phyloP scores from a whole-genome alignment of 2,329 filamentous ascomycete species.

The Furcasterigmium furcatum region DNA sequence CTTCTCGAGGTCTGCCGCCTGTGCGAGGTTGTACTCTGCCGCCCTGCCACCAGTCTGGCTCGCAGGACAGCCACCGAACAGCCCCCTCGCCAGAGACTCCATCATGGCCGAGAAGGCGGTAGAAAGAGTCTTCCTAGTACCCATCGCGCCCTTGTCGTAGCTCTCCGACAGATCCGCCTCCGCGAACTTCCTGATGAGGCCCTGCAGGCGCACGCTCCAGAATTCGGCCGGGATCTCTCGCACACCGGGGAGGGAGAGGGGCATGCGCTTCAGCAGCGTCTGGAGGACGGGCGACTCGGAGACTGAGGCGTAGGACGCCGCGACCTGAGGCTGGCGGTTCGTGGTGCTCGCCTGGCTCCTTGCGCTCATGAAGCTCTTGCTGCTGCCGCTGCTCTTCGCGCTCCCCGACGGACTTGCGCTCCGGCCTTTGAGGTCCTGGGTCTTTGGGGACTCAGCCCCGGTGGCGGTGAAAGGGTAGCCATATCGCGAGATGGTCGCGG shows the following conservation, averaged over 20 bases:
- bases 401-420: background rate
- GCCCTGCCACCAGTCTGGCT: constrained; percentile 14
- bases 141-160: constrained; percentile 75
- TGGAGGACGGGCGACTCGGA: constrained; percentile 66
- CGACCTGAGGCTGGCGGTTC: constrained; percentile 1
- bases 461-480: constrained; percentile 60
- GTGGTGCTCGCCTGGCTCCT: constrained; percentile 20
- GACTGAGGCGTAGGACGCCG: constrained; percentile 17
- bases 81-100: constrained; percentile 65
- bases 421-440: background rate
- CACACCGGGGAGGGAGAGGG: constrained; percentile 64
- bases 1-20: constrained; percentile 55
- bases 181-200: constrained; percentile 58
- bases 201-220: constrained; percentile 61
- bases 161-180: constrained; percentile 73
- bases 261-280: constrained; percentile 60
- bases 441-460: background rate
- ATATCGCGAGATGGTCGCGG: constrained; percentile 62
- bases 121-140: constrained; percentile 70
- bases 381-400: constrained; percentile 2
- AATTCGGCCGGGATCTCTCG: constrained; percentile 60
- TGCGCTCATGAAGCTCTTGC: constrained; percentile 8
- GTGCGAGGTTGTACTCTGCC: constrained; percentile 51
- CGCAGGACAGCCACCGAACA: constrained; percentile 55
- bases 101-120: constrained; percentile 68